These are phyloP conservation scores for Ceratocystis cacaofunesta DNA, from an alignment of 2,329 filamentous ascomycete species.

Conservation along the genomic window DNA sequence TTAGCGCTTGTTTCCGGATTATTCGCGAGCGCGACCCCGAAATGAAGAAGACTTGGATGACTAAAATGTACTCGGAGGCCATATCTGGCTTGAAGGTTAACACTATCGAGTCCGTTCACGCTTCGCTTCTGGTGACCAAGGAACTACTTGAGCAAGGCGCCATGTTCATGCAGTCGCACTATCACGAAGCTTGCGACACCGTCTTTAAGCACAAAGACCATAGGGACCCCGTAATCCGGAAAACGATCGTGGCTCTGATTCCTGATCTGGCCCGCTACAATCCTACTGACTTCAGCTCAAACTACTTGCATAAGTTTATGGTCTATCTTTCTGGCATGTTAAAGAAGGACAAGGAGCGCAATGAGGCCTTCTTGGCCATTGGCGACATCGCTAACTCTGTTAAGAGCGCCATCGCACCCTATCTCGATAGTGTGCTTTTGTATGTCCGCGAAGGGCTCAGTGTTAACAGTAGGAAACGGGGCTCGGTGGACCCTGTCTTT, in stretches of 20 bases:
- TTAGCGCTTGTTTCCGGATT: slow-evolving; percentile 91
- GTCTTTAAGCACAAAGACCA: slow-evolving; percentile 89
- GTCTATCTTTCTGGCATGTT: slow-evolving; percentile 84
- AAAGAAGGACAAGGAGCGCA: slow-evolving; percentile 87
- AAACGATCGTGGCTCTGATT: slow-evolving; percentile 80
- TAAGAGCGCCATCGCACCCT: slow-evolving; percentile 85
- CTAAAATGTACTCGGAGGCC: slow-evolving; percentile 77
- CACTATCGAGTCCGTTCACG: slow-evolving; percentile 79
- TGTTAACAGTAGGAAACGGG: slow-evolving; percentile 53
- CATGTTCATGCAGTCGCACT: slow-evolving; percentile 98
- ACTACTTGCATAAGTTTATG: slow-evolving; percentile 93
- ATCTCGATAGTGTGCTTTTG: slow-evolving; percentile 83
- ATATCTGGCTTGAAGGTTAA: slow-evolving; percentile 63
- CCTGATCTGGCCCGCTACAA: slow-evolving; percentile 87
- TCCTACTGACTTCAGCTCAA: slow-evolving; percentile 73
- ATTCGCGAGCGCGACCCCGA: slow-evolving; percentile 83
- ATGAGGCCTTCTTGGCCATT: slow-evolving; percentile 88
- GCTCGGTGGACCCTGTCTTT: slow-evolving; percentile 67
- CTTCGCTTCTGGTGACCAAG: slow-evolving; percentile 82
- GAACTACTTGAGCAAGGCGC: slow-evolving; percentile 87
- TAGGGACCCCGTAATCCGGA: slow-evolving; percentile 70
- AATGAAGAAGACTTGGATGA: slow-evolving; percentile 77
- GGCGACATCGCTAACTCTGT: slow-evolving; percentile 94
- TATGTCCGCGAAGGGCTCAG: slow-evolving; percentile 86
- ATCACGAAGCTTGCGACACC: slow-evolving; percentile 82